Base-by-base conservation (phyloP, 345 rosid genomes). In the Laguncularia racemosa region DNA sequence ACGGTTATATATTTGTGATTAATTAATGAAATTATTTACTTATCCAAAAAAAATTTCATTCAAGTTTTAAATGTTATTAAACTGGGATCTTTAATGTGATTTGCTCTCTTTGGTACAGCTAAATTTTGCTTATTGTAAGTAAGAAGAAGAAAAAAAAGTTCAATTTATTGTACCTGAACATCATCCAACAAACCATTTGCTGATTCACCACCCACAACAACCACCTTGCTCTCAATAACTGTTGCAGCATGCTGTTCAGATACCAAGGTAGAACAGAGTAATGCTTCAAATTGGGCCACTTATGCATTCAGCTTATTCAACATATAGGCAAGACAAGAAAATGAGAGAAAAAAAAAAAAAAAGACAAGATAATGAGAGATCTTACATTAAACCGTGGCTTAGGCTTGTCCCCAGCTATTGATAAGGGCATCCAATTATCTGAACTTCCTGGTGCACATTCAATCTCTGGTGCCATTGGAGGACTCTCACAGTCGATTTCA, bases 141-240 rank as follows among this genome's bases (percentile, higher is more conserved):
- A 51, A 51, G 20, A 61, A 56, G 26, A 28, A 44, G 26, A 48
- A 46, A 11, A 51, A 20, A 33, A 50, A 40, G 44, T 28, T 7
- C 6, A 15, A n/a, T 17, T 16, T 28, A n/a, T n/a, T 59, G 50
- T 83, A 93, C 99, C 96, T 89, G 96, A 47, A 90, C 92, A 79
- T 93, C 99, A 77, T 84, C 97, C 67, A 93, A 74, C 60, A 90
- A 66, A 65, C 89, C 92, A 56, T 64, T 79, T 60, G 83, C 83
- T 57, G 96, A 81, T 74, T 93, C 99, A 20, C 99, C 99, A 59
- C 99, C 97, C 63, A 87, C 92, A 48, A 87, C 92, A 48, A 93
- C 79, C 99, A 93, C 87, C 77, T 85, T 93, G 82, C 87, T 89
- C 62, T 86, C 99, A 64, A 89, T 78, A 20, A 87, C 80, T 16